Base-by-base conservation (phyloP, 257 asterid species). In the Penstemon barbatus region DNA sequence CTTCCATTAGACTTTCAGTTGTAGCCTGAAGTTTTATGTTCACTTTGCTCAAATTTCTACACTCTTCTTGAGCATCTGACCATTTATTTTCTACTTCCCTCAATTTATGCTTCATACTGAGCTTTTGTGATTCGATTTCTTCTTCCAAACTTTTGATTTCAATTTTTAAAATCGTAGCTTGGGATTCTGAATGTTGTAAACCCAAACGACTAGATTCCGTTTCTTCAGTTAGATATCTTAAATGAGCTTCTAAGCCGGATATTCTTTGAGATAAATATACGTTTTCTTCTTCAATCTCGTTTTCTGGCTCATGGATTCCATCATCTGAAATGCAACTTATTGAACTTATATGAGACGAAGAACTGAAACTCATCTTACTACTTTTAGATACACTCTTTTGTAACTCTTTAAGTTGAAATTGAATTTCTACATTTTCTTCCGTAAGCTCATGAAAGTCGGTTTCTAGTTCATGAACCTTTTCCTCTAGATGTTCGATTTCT, bases 201-300 rank as follows among this genome's bases (percentile, higher is more conserved):
- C 73, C 85, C 77, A 74, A 56, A 71, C 75, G 74, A 49, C 61
- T 71, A 0, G 79, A 33, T 52, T 78, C 85, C 8, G 38, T 75
- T 55, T 55, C 65, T 49, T 83, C 84, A 2, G 78, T 71, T 37
- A 83, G 65, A 55, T 83, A 79, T 56, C 88, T 69, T 15, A 83
- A 53, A 25, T 77, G 87, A 68, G 87, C 85, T 83, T 83, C 87
- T 69, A 83, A 66, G n/a, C 87, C 87, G 41, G 78, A 77, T 18
- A 83, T 80, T 45, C 85, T 60, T 75, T 77, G 76, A 41, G 79
- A 70, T 38, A 83, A 72, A 72, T 77, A 75, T 11, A 69, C 39
- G 58, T 79, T 83, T 63, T 83, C 83, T 52, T 75, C 81, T 59
- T 78, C 79, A 4, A 78, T 25, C 54, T 62, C 55, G 60, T 52